Conservation (phyloP, 2,329 filamentous ascomycete species). For the Sporothrix protearum region DNA sequence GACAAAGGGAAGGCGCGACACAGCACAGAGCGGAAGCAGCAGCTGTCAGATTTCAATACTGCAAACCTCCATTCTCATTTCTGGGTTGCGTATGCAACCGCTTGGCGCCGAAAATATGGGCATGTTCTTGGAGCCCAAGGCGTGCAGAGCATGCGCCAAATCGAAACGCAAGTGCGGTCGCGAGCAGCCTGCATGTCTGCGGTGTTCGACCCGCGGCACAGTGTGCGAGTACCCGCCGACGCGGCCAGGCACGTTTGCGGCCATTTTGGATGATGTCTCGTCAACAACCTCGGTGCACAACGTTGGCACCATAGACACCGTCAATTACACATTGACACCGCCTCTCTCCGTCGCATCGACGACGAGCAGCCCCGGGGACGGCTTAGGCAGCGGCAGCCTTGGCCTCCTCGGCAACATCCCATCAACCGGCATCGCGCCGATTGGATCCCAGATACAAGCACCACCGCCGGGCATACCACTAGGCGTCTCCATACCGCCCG, state of each 20-base stretch:
- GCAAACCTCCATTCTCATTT: not conserved
- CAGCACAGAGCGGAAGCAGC: not conserved
- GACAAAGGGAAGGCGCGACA: not conserved
- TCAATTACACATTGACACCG: not conserved
- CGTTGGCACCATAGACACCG: not conserved
- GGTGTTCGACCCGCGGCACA: slow-evolving; percentile 28
- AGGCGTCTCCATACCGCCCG: not conserved
- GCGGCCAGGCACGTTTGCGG: slow-evolving; percentile 12
- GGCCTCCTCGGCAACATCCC: not conserved
- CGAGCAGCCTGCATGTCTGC: slow-evolving; percentile 29
- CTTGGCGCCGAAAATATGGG: too few relatives aligned
- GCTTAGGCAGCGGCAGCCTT: not conserved
- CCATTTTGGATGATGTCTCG: not conserved
- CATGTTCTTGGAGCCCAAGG: slow-evolving; percentile 22
- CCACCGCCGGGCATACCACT: not conserved
- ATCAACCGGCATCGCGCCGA: not conserved
- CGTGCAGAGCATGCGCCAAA: slow-evolving; percentile 29
- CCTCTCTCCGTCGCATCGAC: not conserved
- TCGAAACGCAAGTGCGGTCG: slow-evolving; percentile 31
- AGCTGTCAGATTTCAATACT: not conserved
- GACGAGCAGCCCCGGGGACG: not conserved
- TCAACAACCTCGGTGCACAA: not conserved
- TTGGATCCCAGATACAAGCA: not conserved
- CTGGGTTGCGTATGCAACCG: not conserved
- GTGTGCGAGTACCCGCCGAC: slow-evolving; percentile 31